Conservation (phyloP, 2,329 filamentous ascomycete species). For the Fusarium bulbicola region DNA sequence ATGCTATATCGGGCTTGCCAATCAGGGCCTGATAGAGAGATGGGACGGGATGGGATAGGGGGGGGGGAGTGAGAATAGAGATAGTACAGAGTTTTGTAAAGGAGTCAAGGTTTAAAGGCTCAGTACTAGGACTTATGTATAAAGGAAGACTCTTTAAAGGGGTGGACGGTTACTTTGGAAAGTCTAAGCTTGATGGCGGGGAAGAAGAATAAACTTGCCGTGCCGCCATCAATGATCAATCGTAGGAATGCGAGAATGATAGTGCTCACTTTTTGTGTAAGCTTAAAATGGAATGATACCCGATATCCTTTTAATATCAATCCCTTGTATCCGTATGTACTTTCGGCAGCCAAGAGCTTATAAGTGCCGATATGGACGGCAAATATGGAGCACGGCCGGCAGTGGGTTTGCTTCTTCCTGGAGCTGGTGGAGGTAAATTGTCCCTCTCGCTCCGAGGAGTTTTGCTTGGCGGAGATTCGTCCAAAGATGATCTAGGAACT, state of each 20-base stretch:
- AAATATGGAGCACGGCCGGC: background rate
- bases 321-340: background rate
- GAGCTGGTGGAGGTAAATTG: background rate
- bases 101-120: background rate
- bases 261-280: background rate
- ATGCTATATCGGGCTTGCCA: too few relatives aligned
- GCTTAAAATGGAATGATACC: background rate
- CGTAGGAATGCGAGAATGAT: background rate
- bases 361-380: background rate
- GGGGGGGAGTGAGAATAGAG: conserved; percentile 22
- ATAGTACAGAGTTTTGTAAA: background rate
- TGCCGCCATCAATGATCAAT: background rate
- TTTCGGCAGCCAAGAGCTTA: background rate
- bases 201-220: background rate
- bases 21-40: background rate
- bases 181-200: background rate
- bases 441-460: too few relatives aligned
- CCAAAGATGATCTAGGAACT: too few relatives aligned
- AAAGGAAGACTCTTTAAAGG: background rate
- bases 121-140: too few relatives aligned
- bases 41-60: background rate
- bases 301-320: background rate
- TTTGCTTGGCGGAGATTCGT: too few relatives aligned
- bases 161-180: background rate
- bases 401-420: background rate